Percentiles rank a stretch among this genome's conserved stretches.
These are phyloP conservation scores for Emmonsiellopsis sp. DNA, from an alignment of 2,329 filamentous ascomycete species.

Conservation along the genomic window DNA sequence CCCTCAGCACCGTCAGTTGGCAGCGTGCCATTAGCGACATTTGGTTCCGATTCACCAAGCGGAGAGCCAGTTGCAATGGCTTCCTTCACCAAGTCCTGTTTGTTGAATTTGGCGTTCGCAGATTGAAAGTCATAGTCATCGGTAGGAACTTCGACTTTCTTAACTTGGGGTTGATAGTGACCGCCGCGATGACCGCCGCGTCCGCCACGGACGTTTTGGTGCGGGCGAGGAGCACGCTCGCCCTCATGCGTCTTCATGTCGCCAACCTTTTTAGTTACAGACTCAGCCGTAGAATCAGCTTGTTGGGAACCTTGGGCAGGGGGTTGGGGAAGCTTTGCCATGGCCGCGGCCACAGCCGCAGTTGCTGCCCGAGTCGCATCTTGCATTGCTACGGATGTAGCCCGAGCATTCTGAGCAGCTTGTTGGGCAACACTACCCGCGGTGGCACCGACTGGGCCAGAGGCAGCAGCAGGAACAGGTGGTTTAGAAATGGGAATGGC, in stretches of 20 bases:
- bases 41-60: slow-evolving; percentile 43
- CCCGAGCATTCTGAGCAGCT: slow-evolving; percentile 14
- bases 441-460: slow-evolving; percentile 18
- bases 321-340: slow-evolving; percentile 40
- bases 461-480: slow-evolving; percentile 17
- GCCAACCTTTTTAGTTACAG: slow-evolving; percentile 35
- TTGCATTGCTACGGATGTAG: slow-evolving; percentile 28
- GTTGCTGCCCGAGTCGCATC: slow-evolving; percentile 41
- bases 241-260: slow-evolving; percentile 36
- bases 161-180: slow-evolving; percentile 35
- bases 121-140: slow-evolving; percentile 88
- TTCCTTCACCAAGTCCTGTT: slow-evolving; percentile 80
- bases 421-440: slow-evolving; percentile 20
- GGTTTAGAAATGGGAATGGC: slow-evolving; percentile 37
- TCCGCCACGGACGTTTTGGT: slow-evolving; percentile 35
- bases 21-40: slow-evolving; percentile 30
- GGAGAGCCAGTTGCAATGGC: slow-evolving; percentile 72
- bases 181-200: slow-evolving; percentile 36
- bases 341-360: slow-evolving; percentile 41
- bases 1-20: slow-evolving; percentile 28
- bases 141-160: slow-evolving; percentile 78
- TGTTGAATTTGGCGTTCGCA: slow-evolving; percentile 81
- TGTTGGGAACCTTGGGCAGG: slow-evolving; percentile 24
- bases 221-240: slow-evolving; percentile 27
- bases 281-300: slow-evolving; percentile 29